Evolutionary conservation across 768 basidiomycete genomes (phyloP), one percentile per base, ranked within the genome.

Genomic region (Cystobasidium ongulense): DNA sequence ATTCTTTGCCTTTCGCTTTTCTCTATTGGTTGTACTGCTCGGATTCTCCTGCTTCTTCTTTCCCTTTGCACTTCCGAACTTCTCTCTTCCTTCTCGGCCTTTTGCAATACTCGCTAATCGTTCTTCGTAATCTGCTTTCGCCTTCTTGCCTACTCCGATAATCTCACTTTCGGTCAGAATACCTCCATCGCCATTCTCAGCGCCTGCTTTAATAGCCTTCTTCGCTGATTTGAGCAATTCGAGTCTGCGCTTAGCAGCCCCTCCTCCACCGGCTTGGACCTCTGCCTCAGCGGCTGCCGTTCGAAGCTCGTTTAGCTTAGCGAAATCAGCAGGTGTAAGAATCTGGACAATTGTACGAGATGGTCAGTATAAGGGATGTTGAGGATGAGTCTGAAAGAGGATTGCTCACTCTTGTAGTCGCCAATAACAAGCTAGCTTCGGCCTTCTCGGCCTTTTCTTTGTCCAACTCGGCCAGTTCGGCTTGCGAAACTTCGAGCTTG

Each of bases 281-380:
- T 87, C 87, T 72, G 87, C 85, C 18, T 85, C 83, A 21, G 90
- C 90, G 0, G 89, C 90, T 82, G 91, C 85, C 63, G 91, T 85
- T 1, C 89, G 88, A 23, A 98, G 87, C 77, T 96, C 91, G 79
- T 91, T 90, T 65, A 98, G 84, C 64, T 96, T 81, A 0, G 90
- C 90, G 80, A 97, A 99, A 81, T 99, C 96, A 35, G 93, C 93
- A 0, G 96, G 96, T 0, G 96, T 98, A 52, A 98, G 86, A 78
- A 99, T 98, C 92, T 96, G 76, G 21, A 39, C 21, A 21, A 8
- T 7, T 53, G 11, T 27, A 17, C 15, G 50, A n/a, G 11, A 33
- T 23, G 43, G 62, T 43, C 78, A 36, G 23, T 23, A 29, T 29
- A n/a, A 23, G 52, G n/a, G 7, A 8, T 23, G 52, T 21, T 21